phyloP scores from a whole-genome alignment of 164 flowering plant genomes.

The Paratinospora sagittata region DNA sequence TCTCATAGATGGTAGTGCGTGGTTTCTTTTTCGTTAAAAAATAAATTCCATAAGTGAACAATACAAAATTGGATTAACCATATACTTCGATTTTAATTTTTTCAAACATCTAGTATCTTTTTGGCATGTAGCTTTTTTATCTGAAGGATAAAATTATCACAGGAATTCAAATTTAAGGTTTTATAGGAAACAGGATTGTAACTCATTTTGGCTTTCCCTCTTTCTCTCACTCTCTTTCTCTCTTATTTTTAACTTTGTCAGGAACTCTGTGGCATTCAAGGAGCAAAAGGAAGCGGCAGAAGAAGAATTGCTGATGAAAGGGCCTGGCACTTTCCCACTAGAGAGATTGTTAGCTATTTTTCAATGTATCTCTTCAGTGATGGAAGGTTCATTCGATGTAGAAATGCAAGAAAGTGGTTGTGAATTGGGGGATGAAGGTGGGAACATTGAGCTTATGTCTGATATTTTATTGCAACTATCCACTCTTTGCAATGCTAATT shows the following conservation, averaged over 20 bases:
- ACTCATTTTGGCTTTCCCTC: background rate
- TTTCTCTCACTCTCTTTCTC: conserved; percentile 3
- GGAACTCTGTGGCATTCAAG: conserved; percentile 57
- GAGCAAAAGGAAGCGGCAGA: conserved; percentile 67
- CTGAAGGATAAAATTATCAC: background rate
- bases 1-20: too few species aligned
- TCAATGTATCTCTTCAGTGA: conserved; percentile 78
- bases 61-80: background rate
- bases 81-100: background rate
- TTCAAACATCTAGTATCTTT: background rate
- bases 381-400: conserved; percentile 40
- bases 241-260: conserved; percentile 14
- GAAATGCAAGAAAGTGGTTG: conserved; percentile 31
- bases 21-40: background rate
- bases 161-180: background rate
- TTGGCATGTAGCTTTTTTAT: background rate
- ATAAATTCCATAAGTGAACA: too few species aligned
- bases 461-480: conserved; percentile 88
- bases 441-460: conserved; percentile 51
- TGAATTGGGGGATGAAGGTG: conserved; percentile 23
- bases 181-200: background rate
- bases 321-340: conserved; percentile 91
- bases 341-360: conserved; percentile 91
- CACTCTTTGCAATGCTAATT: conserved; percentile 86
- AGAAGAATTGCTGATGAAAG: conserved; percentile 72